phyloP scores from a whole-genome alignment of 2,329 filamentous ascomycete genomes.

The Talaromyces sp. region DNA sequence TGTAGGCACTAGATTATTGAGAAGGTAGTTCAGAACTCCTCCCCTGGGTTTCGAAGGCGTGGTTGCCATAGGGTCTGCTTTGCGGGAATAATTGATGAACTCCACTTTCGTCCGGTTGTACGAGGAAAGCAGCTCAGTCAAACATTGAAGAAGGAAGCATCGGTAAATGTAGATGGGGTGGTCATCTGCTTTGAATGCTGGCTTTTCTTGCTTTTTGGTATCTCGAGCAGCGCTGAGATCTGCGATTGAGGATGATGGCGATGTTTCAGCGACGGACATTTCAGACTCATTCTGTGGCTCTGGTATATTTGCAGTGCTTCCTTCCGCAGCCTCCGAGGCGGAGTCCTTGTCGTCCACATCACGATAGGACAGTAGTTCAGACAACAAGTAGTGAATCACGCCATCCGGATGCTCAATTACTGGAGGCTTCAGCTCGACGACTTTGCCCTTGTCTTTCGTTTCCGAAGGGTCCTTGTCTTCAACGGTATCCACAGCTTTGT shows the following conservation, averaged over 20 bases:
- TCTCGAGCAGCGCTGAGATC: slow-evolving; percentile 32
- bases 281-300: slow-evolving; percentile 47
- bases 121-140: slow-evolving; percentile 83
- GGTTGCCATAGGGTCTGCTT: slow-evolving; percentile 73
- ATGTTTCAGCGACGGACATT: slow-evolving; percentile 44
- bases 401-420: slow-evolving; percentile 90
- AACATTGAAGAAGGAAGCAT: slow-evolving; percentile 87
- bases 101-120: slow-evolving; percentile 96
- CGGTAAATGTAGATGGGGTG: slow-evolving; percentile 96
- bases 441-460: slow-evolving; percentile 51
- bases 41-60: slow-evolving; percentile 94
- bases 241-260: slow-evolving; percentile 32
- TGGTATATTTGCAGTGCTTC: slow-evolving; percentile 31
- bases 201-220: slow-evolving; percentile 65
- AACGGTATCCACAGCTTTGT: slow-evolving; percentile 32
- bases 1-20: slow-evolving; percentile 71
- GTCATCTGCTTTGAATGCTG: slow-evolving; percentile 81
- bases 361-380: slow-evolving; percentile 84
- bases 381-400: slow-evolving; percentile 90
- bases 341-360: slow-evolving; percentile 85
- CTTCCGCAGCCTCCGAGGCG: slow-evolving; percentile 30
- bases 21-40: slow-evolving; percentile 87
- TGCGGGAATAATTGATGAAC: slow-evolving; percentile 98
- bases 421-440: slow-evolving; percentile 71
- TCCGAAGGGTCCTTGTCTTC: slow-evolving; percentile 21